These are phyloP conservation scores for Penicillium sp. DNA, from an alignment of 2,329 filamentous ascomycete genomes.

Conservation along the genomic window DNA sequence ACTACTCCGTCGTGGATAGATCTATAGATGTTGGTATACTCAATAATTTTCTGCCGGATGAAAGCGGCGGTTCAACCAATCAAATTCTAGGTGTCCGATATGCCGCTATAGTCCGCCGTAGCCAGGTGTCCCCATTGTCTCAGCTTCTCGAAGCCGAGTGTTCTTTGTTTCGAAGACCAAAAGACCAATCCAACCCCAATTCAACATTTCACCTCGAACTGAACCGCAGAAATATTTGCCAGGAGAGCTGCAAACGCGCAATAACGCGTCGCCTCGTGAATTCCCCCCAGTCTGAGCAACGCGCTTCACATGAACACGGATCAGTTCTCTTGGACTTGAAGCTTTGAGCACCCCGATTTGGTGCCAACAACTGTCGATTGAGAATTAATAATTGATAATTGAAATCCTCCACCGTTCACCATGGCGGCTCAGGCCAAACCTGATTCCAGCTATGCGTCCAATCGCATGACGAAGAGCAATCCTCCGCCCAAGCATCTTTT, in stretches of 20 bases:
- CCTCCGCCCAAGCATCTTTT: slow-evolving; percentile 19
- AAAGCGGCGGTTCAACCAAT: background rate
- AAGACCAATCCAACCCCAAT: background rate
- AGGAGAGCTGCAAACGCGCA: background rate
- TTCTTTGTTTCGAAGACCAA: slow-evolving; percentile 4
- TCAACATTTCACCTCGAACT: background rate
- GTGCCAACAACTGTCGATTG: background rate
- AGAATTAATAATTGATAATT: background rate
- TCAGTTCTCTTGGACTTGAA: background rate
- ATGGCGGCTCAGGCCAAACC: slow-evolving; percentile 24
- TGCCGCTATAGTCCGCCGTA: background rate
- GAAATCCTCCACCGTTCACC: background rate
- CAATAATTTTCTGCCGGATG: background rate
- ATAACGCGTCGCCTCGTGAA: background rate
- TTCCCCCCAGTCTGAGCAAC: background rate
- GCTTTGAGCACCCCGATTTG: background rate
- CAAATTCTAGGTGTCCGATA: background rate
- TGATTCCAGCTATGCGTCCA: slow-evolving; percentile 30
- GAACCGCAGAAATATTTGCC: background rate
- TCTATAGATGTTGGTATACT: background rate
- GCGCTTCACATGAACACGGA: background rate
- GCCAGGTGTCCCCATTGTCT: slow-evolving; percentile 1
- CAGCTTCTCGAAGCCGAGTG: background rate
- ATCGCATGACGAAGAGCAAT: slow-evolving; percentile 22
- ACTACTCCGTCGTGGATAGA: too few species aligned